Evolutionary conservation across 306 rosid genomes (phyloP).

Genomic region (Cicer cuneatum): DNA sequence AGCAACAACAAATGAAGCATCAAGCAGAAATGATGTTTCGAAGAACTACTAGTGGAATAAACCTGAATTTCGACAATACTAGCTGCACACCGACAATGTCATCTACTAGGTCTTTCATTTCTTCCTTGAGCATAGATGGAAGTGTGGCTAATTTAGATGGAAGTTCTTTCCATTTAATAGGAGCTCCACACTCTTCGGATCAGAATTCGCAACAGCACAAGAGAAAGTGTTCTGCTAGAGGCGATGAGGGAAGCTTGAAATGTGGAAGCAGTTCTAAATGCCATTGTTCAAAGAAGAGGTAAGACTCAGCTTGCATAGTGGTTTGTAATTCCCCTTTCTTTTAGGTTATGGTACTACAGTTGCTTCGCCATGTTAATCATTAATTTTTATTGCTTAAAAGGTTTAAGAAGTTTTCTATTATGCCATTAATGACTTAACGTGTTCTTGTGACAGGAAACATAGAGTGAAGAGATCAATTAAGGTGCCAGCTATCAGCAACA

Average conservation of each 20-base stretch:
- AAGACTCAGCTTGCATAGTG: conserved; percentile 6
- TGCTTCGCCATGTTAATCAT: neutral
- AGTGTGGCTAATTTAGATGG: conserved; percentile 90
- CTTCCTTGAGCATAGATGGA: conserved; percentile 94
- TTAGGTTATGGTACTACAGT: conserved; percentile 1
- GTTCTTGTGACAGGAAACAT: conserved; percentile 68
- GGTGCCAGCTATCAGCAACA: conserved; percentile 98
- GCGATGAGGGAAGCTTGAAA: conserved; percentile 88
- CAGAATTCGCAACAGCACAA: conserved; percentile 84
- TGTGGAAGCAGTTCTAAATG: conserved; percentile 91
- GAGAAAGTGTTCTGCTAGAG: conserved; percentile 86
- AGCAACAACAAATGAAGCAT: conserved; percentile 67
- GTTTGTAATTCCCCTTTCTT: conserved; percentile 18
- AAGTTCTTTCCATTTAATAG: conserved; percentile 79
- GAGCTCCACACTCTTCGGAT: conserved; percentile 79
- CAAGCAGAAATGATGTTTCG: conserved; percentile 81
- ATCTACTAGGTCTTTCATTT: conserved; percentile 89
- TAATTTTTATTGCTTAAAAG: conserved; percentile 24
- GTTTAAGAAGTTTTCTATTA: conserved; percentile 27
- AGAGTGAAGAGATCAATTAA: conserved; percentile 92
- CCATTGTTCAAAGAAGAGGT: conserved; percentile 99
- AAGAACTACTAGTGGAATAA: conserved; percentile 77
- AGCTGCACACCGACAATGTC: conserved; percentile 95
- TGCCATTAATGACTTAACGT: neutral
- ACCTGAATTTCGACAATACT: conserved; percentile 85